A percentile compares a stretch with the other conserved stretches of the same genome.
Evolutionary conservation across 2,329 filamentous ascomycete genomes (phyloP).

Genomic region (Pseudogymnoascus sp.): DNA sequence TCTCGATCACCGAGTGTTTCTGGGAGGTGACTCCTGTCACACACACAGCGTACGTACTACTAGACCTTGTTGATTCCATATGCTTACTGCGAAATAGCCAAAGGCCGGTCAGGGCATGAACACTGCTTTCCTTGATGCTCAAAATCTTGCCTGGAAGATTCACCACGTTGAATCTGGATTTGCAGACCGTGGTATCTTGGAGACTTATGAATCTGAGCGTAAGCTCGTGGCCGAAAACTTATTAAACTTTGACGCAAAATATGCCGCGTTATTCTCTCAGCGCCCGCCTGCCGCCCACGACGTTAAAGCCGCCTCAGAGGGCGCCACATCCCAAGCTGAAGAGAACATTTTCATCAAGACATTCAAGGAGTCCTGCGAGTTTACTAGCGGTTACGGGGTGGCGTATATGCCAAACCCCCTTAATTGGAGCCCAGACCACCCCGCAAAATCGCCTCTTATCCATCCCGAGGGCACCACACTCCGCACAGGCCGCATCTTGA

Average conservation of each 20-base stretch:
- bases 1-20: conserved; percentile 61
- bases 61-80: conserved; percentile 34
- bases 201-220: conserved; percentile 81
- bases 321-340: conserved; percentile 27
- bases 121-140: conserved; percentile 69
- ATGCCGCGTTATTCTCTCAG: conserved; percentile 82
- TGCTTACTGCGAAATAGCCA: conserved; percentile 54
- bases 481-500: conserved; percentile 66
- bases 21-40: conserved; percentile 72
- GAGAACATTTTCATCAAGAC: conserved; percentile 80
- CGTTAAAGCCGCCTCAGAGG: conserved; percentile 56
- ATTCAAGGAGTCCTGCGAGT: conserved; percentile 87
- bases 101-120: conserved; percentile 79
- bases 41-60: conserved; percentile 57
- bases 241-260: conserved; percentile 78
- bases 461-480: conserved; percentile 58
- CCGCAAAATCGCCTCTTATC: conserved; percentile 62
- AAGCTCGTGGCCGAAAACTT: conserved; percentile 78
- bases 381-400: conserved; percentile 87
- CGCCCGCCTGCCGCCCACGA: conserved; percentile 65
- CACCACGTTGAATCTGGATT: conserved; percentile 82
- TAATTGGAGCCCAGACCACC: conserved; percentile 73
- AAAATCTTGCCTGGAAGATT: conserved; percentile 94
- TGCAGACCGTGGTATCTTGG: conserved; percentile 64
- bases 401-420: conserved; percentile 73